Conservation (phyloP, 2,329 filamentous ascomycete species). For the Ophiostoma fasciatum region DNA sequence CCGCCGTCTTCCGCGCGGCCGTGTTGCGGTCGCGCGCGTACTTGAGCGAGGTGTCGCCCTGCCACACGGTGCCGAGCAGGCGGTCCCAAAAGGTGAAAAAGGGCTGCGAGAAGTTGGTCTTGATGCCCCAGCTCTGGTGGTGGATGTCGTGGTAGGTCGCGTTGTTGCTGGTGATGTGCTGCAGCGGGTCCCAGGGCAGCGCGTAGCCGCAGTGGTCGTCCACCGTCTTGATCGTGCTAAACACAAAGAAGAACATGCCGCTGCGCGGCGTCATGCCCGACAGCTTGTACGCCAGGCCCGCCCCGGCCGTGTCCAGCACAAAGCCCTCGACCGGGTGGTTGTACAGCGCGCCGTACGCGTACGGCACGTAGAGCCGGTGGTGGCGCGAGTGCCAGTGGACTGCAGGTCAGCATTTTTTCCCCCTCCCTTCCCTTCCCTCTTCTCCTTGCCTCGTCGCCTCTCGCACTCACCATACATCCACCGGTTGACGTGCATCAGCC, state of each 20-base stretch:
- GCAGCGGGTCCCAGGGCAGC: constrained; percentile 90
- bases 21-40: constrained; percentile 28
- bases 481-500: constrained; percentile 92
- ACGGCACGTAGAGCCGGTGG: constrained; percentile 93
- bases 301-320: constrained; percentile 78
- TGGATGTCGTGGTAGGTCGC: constrained; percentile 96
- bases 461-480: constrained; percentile 92
- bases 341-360: constrained; percentile 92
- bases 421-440: too few species aligned
- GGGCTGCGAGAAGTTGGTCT: constrained; percentile 81
- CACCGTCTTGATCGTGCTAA: constrained; percentile 87
- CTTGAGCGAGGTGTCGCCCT: constrained; percentile 38
- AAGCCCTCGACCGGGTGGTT: constrained; percentile 94
- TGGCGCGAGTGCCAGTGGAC: constrained; percentile 87
- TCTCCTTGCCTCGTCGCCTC: too few species aligned
- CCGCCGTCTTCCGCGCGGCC: constrained; percentile 22
- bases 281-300: constrained; percentile 68
- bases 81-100: constrained; percentile 96
- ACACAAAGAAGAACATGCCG: constrained; percentile 77
- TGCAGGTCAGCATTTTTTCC: constrained; percentile 24
- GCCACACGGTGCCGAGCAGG: constrained; percentile 69
- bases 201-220: constrained; percentile 95
- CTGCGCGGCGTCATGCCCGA: constrained; percentile 74
- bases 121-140: constrained; percentile 98
- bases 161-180: constrained; percentile 87